A percentile compares a stretch with the other conserved stretches of the same genome.
Evolutionary conservation across 2,329 filamentous ascomycete species (phyloP).

Genomic region (Penicillium occitanis): DNA sequence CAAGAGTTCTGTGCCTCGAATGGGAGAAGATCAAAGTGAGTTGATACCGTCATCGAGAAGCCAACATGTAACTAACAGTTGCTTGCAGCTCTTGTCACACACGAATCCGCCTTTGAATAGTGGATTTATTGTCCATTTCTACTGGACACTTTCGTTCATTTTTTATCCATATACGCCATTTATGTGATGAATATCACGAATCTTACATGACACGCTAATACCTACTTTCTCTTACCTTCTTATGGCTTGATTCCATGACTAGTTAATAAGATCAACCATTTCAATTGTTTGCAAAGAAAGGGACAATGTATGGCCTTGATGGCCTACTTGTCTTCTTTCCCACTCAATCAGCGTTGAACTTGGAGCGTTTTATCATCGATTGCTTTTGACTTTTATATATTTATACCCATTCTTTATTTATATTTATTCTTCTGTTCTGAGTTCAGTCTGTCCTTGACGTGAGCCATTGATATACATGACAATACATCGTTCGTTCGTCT

Average conservation of each 20-base stretch:
- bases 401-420: slow-evolving; percentile 18
- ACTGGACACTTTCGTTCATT: background rate
- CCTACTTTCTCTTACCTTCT: background rate
- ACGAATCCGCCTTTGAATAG: slow-evolving; percentile 24
- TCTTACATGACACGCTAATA: slow-evolving; percentile 4
- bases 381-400: slow-evolving; percentile 17
- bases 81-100: slow-evolving; percentile 21
- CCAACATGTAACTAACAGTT: background rate
- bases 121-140: background rate
- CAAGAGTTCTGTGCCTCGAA: slow-evolving; percentile 27
- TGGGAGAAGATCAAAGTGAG: slow-evolving; percentile 29
- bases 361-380: slow-evolving; percentile 7
- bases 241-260: slow-evolving; percentile 7
- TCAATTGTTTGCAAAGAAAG: slow-evolving; percentile 1
- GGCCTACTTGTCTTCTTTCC: background rate
- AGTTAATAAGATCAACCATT: background rate
- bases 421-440: background rate
- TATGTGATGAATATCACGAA: slow-evolving; percentile 14
- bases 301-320: background rate
- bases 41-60: background rate
- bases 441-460: background rate
- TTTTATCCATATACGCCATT: slow-evolving; percentile 10
- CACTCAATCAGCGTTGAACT: slow-evolving; percentile 9
- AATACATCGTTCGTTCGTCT: background rate
- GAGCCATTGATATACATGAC: background rate